Evolutionary conservation across 2,329 filamentous ascomycete genomes (phyloP).

Genomic region (Aspergillus fumigatiaffinis): DNA sequence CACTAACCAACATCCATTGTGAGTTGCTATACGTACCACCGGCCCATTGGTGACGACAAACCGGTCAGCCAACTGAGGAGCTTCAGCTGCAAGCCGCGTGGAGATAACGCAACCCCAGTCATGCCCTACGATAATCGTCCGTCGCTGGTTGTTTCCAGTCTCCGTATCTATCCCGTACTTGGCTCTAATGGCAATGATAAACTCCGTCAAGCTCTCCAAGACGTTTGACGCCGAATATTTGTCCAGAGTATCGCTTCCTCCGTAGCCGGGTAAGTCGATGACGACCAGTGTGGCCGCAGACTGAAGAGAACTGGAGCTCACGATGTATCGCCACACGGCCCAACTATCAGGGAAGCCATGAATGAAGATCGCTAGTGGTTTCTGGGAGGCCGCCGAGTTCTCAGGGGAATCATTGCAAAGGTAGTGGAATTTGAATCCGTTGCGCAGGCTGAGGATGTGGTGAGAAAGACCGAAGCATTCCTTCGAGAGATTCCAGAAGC

Average conservation of each 20-base stretch:
- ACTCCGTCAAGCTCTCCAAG: constrained; percentile 51
- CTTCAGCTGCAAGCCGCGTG: constrained; percentile 57
- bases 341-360: constrained; percentile 60
- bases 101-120: constrained; percentile 54
- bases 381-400: constrained; percentile 18
- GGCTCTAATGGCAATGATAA: constrained; percentile 49
- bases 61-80: constrained; percentile 52
- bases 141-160: constrained; percentile 34
- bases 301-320: constrained; percentile 39
- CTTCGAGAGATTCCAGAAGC: constrained; percentile 52
- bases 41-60: constrained; percentile 53
- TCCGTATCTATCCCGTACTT: constrained; percentile 40
- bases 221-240: constrained; percentile 50
- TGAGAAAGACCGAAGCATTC: constrained; percentile 47
- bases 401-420: constrained; percentile 39
- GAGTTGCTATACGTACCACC: constrained; percentile 40
- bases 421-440: constrained; percentile 54
- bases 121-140: constrained; percentile 49
- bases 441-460: constrained; percentile 48
- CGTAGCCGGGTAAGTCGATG: constrained; percentile 57
- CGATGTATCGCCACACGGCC: constrained; percentile 50
- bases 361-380: constrained; percentile 50
- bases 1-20: background rate
- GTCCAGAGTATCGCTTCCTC: constrained; percentile 52
- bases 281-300: constrained; percentile 48